Evolutionary conservation across 331 rosid genomes (phyloP), one percentile per base, ranked within the genome.

Genomic region (Malus hybrid): DNA sequence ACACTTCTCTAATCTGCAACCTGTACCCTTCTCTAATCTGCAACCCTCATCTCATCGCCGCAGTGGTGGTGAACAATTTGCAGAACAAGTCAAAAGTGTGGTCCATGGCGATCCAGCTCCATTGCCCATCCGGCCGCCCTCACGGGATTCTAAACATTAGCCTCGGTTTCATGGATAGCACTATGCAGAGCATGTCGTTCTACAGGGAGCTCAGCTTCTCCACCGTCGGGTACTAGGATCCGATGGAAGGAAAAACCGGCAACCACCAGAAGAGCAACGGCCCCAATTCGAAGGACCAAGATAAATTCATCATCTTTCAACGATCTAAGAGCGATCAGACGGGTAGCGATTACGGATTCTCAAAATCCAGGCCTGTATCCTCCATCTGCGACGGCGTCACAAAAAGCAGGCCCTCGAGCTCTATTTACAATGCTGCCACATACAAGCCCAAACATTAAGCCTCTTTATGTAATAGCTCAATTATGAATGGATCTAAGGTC

Each of bases 91-190:
- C 92, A 1, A 90, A 84, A 29, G 80, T 83, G 65, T 73, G 90
- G 5, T 85, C 86, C 66, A 70, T 88, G 3, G 80, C 89, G 0
- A 84, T 93, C 9, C 98, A 91, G 71, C 73, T 93, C 46, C 90
- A 91, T n/a, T 84, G 91, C 0, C 94, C 97, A 1, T 91, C 94
- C 0, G 98, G 97, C n/a, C 91, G 93, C 0, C 88, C 94, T 0
- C 86, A 90, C 44, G 98, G 98, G 27, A 86, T 87, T 46, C 90
- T 93, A 11, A 90, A 91, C 74, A 70, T 93, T 12, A 91, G 96
- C 0, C 83, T 80, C 5, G 64, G 86, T 3, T 80, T 93, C 0
- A 69, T 89, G 5, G 93, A 91, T 50, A 82, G 85, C 71, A 80
- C 91, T n/a, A 82, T 81, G 83, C 67, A 89, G 16, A 89, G 94